Evolutionary conservation across 192 early-diverging fungal species (phyloP), one percentile per base, ranked within the genome.

Genomic region (Umbelopsis vinacea): DNA sequence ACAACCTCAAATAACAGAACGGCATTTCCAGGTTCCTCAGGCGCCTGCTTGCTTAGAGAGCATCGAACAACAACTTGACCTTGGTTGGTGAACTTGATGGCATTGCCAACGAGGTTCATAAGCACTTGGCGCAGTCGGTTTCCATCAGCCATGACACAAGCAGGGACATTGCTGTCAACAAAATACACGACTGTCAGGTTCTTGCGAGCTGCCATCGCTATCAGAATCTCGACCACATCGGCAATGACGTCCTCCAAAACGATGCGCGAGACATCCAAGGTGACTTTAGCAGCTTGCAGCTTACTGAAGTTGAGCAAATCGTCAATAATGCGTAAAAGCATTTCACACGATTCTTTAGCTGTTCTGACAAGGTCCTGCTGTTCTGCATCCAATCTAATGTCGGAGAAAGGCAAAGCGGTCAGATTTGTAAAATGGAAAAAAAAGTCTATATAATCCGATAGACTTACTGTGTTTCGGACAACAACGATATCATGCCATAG

Each of bases 101-200:
- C 87, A 71, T 94, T 94, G 37, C 88, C 88, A 2, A 90, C 84
- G 26, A 94, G 74, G 63, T 94, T 94, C 52, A 89, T 91, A 26
- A 94, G 68, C 19, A 92, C 82, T 78, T 94, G 92, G 33, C 88
- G 82, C 52, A 92, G 73, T 10, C 92, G 78, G 48, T 90, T 80
- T 8, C 85, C 86, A 71, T 94, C 92, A 24, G 88, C 88, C 40
- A 92, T 85, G 3, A 92, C 72, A 60, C 80, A 74, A 43, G 84
- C 76, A 0, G 89, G 86, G 0, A 94, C 83, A 26, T 81, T 80
- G 6, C 84, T 77, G 40, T 91, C 88, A 43, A 90, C 80, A 19
- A 81, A 72, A 37, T 85, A 85, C 8, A 82, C 81, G 6, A 92
- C 74, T 11, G 82, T 71, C 19, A 94, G 72, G 4, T 86, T 80